These are phyloP conservation scores for Trifolium dubium DNA, from an alignment of 306 rosid genomes.

Conservation along the genomic window DNA sequence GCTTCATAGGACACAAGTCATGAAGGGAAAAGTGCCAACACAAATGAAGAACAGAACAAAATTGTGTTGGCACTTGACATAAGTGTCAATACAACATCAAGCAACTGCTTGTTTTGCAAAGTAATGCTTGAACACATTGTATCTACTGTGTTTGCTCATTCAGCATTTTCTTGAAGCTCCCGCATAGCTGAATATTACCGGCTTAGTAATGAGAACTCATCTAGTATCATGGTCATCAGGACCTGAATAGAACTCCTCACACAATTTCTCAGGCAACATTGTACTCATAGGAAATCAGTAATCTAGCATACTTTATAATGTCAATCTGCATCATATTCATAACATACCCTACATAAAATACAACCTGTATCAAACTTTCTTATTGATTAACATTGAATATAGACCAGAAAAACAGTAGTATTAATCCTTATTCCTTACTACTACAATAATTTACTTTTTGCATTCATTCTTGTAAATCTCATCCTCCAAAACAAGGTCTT, in stretches of 20 bases:
- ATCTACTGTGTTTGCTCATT: slow-evolving; percentile 19
- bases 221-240: slow-evolving; percentile 27
- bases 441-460: slow-evolving; percentile 52
- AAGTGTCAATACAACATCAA: slow-evolving; percentile 1
- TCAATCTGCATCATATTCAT: slow-evolving; percentile 65
- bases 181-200: slow-evolving; percentile 3
- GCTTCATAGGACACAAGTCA: too few species aligned
- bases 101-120: not conserved
- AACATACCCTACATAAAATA: slow-evolving; percentile 72
- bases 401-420: not conserved
- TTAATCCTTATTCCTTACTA: slow-evolving; percentile 42
- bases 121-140: slow-evolving; percentile 12
- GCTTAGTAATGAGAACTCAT: slow-evolving; percentile 35
- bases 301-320: slow-evolving; percentile 69
- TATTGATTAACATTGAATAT: slow-evolving; percentile 12
- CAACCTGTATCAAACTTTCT: slow-evolving; percentile 32
- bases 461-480: too few species aligned
- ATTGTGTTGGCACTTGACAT: slow-evolving; percentile 8
- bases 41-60: slow-evolving; percentile 23
- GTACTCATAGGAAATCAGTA: slow-evolving; percentile 34
- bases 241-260: slow-evolving; percentile 44
- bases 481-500: too few species aligned
- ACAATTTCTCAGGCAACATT: slow-evolving; percentile 19
- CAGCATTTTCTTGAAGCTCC: slow-evolving; percentile 12
- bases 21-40: not conserved